Base-by-base conservation (phyloP, 2,329 filamentous ascomycete species). In the Aspergillus glaucus region DNA sequence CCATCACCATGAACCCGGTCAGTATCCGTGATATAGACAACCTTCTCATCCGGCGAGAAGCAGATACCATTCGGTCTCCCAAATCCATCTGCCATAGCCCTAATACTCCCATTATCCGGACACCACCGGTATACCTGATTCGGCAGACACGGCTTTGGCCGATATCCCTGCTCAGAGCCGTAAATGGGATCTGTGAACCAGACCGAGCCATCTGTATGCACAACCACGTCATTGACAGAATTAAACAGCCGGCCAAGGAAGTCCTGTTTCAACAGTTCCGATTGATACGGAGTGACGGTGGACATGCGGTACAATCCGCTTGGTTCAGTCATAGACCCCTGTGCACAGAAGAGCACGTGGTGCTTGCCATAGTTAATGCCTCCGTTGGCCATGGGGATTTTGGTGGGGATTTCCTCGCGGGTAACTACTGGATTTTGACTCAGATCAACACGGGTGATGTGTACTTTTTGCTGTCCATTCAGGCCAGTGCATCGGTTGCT, bases 151-250 rank as follows among this genome's bases (percentile, higher is more conserved):
- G 69, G 67, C 26, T 55, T 43, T 1, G 66, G 66, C 0, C 66
- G 62, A 36, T 68, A 55, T 4, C 55, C 61, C 50, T 70, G 66
- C 40, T 59, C 55, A 46, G 48, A 69, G 15, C 60, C 66, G 41
- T 72, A 72, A n/a, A 60, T 57, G 2, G 67, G 67, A 48, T 71
- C 68, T 0, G 66, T 71, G 55, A 71, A 71, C 64, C 66, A 69
- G 54, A 70, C 64, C 26, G 68, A 62, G 10, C 65, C 62, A 14
- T 66, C 64, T 0, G 48, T 30, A 41, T 64, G 60, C 24, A 66
- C 57, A 6, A 69, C 61, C 1, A 73, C 61, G 46, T 73, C 71
- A 49, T 73, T 71, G 22, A 66, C 51, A 2, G 66, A 66, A 47
- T 22, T 22, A 22, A 22, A 22, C 22, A 3, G 22, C 52, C 60